Percentiles rank a stretch among this genome's conserved stretches.
These are phyloP conservation scores for Fusarium xyrophilum DNA, from an alignment of 2,329 filamentous ascomycete genomes.

Conservation along the genomic window DNA sequence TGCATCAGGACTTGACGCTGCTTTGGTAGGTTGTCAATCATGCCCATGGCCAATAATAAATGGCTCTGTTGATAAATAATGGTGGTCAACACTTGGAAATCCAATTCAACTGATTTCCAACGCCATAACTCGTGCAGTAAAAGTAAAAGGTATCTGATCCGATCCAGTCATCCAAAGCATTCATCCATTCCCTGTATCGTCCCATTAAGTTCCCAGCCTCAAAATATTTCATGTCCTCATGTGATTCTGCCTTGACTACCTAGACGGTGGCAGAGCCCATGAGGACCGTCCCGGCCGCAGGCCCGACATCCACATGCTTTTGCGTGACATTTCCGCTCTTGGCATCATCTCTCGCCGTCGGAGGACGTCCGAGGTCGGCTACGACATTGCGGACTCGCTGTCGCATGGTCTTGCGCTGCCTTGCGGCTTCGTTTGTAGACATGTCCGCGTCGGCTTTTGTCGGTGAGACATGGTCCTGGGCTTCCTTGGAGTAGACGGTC, in stretches of 20 bases:
- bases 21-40: background rate
- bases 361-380: slow-evolving; percentile 45
- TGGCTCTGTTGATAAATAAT: background rate
- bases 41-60: background rate
- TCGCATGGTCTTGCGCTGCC: slow-evolving; percentile 40
- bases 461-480: slow-evolving; percentile 7
- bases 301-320: slow-evolving; percentile 41
- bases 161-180: background rate
- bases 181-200: background rate
- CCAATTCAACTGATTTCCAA: background rate
- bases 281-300: slow-evolving; percentile 37
- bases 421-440: background rate
- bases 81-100: background rate
- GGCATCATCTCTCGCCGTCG: slow-evolving; percentile 44
- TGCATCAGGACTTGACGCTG: background rate
- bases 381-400: slow-evolving; percentile 47
- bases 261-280: slow-evolving; percentile 35
- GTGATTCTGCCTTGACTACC: background rate
- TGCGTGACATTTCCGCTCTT: slow-evolving; percentile 43
- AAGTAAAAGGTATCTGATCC: background rate
- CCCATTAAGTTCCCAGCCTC: background rate
- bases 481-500: slow-evolving; percentile 42
- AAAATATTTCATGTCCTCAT: background rate
- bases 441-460: slow-evolving; percentile 9
- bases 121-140: background rate